Conservation (phyloP, 2,329 filamentous ascomycete genomes). For the Cladosporium oxysporum region DNA sequence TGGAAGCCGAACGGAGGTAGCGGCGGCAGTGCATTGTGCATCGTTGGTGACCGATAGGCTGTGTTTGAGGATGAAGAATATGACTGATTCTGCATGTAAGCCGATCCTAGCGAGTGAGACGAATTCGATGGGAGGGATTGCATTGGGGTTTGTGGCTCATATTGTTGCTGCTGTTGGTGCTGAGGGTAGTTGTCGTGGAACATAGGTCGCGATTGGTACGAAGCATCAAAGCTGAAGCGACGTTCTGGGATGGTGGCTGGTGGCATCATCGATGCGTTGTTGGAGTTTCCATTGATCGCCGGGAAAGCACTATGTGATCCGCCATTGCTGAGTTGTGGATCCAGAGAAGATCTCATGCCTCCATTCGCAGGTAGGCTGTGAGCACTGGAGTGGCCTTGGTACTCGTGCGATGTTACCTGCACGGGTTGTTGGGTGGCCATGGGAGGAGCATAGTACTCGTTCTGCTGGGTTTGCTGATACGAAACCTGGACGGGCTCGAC, state of each 20-base stretch:
- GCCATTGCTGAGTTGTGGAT: conserved; percentile 12
- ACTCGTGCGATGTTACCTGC: conserved; percentile 3
- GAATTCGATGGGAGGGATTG: conserved; percentile 31
- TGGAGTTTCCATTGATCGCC: conserved; percentile 12
- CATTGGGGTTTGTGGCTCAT: conserved; percentile 27
- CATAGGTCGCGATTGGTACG: conserved; percentile 12
- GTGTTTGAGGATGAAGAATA: conserved; percentile 26
- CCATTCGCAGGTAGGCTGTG: not conserved
- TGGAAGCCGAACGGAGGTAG: conserved; percentile 33
- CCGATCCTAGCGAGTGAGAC: conserved; percentile 22
- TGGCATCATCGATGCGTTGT: conserved; percentile 18
- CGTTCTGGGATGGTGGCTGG: conserved; percentile 20
- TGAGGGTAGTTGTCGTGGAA: not conserved
- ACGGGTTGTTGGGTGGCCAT: not conserved
- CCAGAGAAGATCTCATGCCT: conserved; percentile 1
- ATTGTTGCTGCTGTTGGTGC: not conserved
- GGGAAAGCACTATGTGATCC: not conserved
- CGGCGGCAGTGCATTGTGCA: conserved; percentile 26
- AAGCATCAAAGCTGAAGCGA: conserved; percentile 30
- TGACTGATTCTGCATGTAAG: conserved; percentile 25
- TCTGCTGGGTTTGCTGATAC: not conserved
- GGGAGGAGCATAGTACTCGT: conserved; percentile 9
- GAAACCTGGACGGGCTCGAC: conserved; percentile 9
- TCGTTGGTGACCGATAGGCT: conserved; percentile 27
- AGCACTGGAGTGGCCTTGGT: not conserved